These are phyloP conservation scores for Pichia sp. DNA, from an alignment of 1,139 yeast genomes.

Conservation along the genomic window DNA sequence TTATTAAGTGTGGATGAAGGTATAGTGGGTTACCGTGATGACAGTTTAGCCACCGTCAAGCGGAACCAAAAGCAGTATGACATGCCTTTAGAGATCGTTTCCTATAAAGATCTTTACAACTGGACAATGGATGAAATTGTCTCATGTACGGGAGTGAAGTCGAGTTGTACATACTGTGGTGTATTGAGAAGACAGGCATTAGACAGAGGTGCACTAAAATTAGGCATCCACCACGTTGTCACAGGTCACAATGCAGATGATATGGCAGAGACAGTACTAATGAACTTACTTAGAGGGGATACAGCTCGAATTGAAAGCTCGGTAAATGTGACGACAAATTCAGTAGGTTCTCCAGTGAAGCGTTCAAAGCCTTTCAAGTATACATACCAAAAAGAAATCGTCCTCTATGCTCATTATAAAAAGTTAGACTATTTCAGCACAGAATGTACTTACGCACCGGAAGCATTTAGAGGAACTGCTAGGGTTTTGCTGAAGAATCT, in stretches of 20 bases:
- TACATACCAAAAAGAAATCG: constrained; percentile 95
- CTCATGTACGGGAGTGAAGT: constrained; percentile 87
- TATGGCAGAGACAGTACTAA: constrained; percentile 95
- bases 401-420: constrained; percentile 93
- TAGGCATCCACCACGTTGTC: constrained; percentile 84
- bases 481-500: constrained; percentile 84
- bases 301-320: constrained; percentile 87
- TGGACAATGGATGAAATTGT: constrained; percentile 99
- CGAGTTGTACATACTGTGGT: constrained; percentile 97
- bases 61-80: constrained; percentile 85
- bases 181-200: constrained; percentile 94
- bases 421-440: constrained; percentile 94
- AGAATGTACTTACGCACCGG: constrained; percentile 97
- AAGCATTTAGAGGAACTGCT: constrained; percentile 97
- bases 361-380: constrained; percentile 95
- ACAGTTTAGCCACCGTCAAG: constrained; percentile 92
- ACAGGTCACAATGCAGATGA: constrained; percentile 99
- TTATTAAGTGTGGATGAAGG: constrained; percentile 93
- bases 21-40: constrained; percentile 94
- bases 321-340: constrained; percentile 80
- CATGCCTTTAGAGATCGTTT: constrained; percentile 84
- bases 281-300: constrained; percentile 95
- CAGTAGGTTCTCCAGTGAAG: constrained; percentile 75
- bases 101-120: constrained; percentile 80
- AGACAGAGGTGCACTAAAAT: constrained; percentile 91